Percentiles rank a stretch among this genome's conserved stretches.
These are phyloP conservation scores for Neonectria coccinea DNA, from an alignment of 2,329 filamentous ascomycete species.

Conservation along the genomic window DNA sequence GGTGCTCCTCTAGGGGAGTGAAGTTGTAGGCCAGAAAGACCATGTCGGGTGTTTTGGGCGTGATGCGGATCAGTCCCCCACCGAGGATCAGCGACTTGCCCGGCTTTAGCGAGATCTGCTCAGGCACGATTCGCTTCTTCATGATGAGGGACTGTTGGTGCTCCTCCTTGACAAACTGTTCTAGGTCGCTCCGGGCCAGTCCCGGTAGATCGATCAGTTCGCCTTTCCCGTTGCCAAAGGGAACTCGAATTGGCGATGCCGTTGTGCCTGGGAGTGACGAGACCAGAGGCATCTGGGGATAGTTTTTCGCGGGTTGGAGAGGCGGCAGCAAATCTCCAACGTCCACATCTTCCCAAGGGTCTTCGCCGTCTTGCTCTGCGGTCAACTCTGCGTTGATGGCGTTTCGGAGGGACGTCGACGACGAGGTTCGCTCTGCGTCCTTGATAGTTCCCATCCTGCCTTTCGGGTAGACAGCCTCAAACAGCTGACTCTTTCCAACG, in stretches of 20 bases:
- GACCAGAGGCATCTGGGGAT: constrained; percentile 86
- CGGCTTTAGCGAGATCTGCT: constrained; percentile 78
- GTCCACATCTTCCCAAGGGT: constrained; percentile 47
- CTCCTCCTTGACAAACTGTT: constrained; percentile 75
- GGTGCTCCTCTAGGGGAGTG: constrained; percentile 79
- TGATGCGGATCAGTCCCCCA: constrained; percentile 85
- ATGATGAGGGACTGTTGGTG: constrained; percentile 79
- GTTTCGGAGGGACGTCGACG: constrained; percentile 34
- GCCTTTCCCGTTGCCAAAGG: constrained; percentile 86
- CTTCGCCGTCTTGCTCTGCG: constrained; percentile 46
- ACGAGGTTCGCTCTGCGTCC: constrained; percentile 23
- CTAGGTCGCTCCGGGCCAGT: constrained; percentile 78
- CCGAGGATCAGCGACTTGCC: constrained; percentile 86
- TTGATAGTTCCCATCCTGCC: constrained; percentile 61
- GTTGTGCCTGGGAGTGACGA: constrained; percentile 93
- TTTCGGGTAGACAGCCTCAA: constrained; percentile 88
- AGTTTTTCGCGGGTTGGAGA: constrained; percentile 76
- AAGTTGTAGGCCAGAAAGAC: constrained; percentile 88
- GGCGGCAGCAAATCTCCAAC: constrained; percentile 78
- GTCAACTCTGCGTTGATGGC: constrained; percentile 36
- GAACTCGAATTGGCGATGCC: constrained; percentile 91
- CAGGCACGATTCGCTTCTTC: constrained; percentile 78
- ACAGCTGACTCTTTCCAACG: constrained; percentile 94
- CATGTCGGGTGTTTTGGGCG: constrained; percentile 71
- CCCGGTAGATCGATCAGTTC: constrained; percentile 96